Base-by-base conservation (phyloP, 2,329 filamentous ascomycete genomes). In the Aspergillus cejpii region DNA sequence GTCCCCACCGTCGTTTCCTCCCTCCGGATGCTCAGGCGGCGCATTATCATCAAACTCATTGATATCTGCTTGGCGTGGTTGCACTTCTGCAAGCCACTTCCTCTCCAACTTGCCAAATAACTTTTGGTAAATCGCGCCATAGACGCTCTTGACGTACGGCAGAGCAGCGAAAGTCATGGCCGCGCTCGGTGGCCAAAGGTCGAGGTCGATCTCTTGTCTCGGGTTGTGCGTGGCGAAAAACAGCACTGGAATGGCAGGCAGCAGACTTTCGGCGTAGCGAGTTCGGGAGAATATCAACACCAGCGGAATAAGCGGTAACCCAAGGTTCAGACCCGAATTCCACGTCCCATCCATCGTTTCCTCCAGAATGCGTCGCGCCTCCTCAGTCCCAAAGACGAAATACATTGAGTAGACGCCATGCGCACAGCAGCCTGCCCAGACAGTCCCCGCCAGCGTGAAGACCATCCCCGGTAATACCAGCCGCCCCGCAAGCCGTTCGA, bases 281-380 rank as follows among this genome's bases (percentile, higher is more conserved):
- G 83, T 80, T 26, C 85, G 74, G 15, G 83, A 83, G n/a, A 84
- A 73, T 8, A 88, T 73, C 6, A 90, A 72, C 1, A 80, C 74
- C 8, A 84, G 73, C 0, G 81, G 83, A 46, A 90, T 84, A 5
- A 86, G 69, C 1, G 83, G 80, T 3, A 87, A 63, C 1, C 81
- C 81, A 21, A 84, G 54, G 46, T 77, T 74, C 33, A 81, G 58
- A 19, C 75, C 68, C 62, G 76, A 76, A 55, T 63, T 62, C 67
- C 64, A 71, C 15, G 63, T 55, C 5, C 64, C 59, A 10, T 62
- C 61, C 11, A 61, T 56, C n/a, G 57, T 54, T 47, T 62, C 53
- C 52, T 70, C 56, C 5, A 84, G 66, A 28, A 85, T 78, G 15
- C 68, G 66, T 15, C 69, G 64, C 3, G 78, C 79, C 49, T 85